Evolutionary conservation across 108 stramenopile genomes (phyloP).

Genomic region (Epithemia pelagica): DNA sequence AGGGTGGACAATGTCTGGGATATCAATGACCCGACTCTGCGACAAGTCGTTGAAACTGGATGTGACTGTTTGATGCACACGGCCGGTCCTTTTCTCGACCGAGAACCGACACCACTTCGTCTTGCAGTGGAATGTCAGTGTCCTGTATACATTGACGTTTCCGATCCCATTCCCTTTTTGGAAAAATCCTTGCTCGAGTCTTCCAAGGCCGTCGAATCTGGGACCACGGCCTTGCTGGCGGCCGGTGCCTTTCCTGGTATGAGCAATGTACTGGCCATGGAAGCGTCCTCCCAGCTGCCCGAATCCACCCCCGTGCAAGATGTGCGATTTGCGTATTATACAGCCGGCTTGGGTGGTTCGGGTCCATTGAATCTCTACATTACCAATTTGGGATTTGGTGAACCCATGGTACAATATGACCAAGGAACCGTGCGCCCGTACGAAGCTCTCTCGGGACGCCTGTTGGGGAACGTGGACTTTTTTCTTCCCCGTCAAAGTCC

Average conservation of each 20-base stretch:
- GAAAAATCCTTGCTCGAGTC: slow-evolving; percentile 19
- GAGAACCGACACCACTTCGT: slow-evolving; percentile 22
- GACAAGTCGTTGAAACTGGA: slow-evolving; percentile 2
- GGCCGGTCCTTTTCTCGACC: slow-evolving; percentile 45
- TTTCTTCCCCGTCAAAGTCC: slow-evolving; percentile 10
- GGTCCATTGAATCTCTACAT: slow-evolving; percentile 56
- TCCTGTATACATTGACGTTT: slow-evolving; percentile 49
- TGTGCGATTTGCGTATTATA: slow-evolving; percentile 58
- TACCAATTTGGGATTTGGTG: slow-evolving; percentile 59
- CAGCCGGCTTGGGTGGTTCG: slow-evolving; percentile 48
- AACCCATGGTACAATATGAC: slow-evolving; percentile 43
- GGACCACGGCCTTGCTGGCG: slow-evolving; percentile 33
- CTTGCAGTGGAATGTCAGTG: slow-evolving; percentile 10
- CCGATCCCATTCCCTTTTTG: slow-evolving; percentile 44
- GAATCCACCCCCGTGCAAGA: slow-evolving; percentile 19
- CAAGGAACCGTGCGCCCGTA: slow-evolving; percentile 23
- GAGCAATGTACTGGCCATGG: slow-evolving; percentile 53
- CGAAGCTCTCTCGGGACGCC: slow-evolving; percentile 31
- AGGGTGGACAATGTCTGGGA: slow-evolving; percentile 22
- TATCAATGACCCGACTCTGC: slow-evolving; percentile 3
- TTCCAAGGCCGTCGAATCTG: slow-evolving; percentile 12
- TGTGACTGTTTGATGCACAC: slow-evolving; percentile 43
- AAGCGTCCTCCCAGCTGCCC: slow-evolving; percentile 18
- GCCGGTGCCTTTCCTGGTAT: slow-evolving; percentile 64
- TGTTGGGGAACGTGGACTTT: slow-evolving; percentile 50